Percentiles rank a stretch among this genome's conserved stretches.
Evolutionary conservation across 2,329 filamentous ascomycete genomes (phyloP).

Genomic region (Ilyonectria robusta): DNA sequence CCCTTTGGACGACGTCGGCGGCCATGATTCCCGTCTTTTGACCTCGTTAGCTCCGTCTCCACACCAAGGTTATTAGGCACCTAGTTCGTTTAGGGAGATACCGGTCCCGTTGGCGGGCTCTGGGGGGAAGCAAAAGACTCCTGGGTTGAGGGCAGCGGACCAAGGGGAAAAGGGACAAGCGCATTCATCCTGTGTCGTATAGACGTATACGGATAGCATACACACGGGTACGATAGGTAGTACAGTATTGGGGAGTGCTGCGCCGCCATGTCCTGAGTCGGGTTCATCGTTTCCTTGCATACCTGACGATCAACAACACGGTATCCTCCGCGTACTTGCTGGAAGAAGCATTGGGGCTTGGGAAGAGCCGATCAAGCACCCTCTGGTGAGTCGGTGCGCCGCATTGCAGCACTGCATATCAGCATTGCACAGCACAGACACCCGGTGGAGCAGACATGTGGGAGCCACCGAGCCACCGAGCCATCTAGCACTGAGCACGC

Average conservation of each 20-base stretch:
- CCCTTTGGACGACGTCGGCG: neutral
- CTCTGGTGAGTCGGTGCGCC: neutral
- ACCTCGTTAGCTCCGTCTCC: slow-evolving; percentile 12
- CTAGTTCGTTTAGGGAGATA: slow-evolving; percentile 15
- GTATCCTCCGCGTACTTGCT: neutral
- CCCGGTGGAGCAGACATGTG: slow-evolving; percentile 23
- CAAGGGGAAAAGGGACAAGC: slow-evolving; percentile 18
- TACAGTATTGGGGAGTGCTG: neutral
- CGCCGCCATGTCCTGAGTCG: neutral
- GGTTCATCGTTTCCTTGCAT: neutral
- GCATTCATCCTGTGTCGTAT: slow-evolving; percentile 1
- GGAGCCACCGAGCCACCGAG: slow-evolving; percentile 2
- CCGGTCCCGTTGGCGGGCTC: slow-evolving; percentile 6
- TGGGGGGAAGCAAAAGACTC: slow-evolving; percentile 16
- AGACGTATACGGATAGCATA: too few relatives aligned
- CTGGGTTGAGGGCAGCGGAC: slow-evolving; percentile 10
- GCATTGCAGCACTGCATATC: slow-evolving; percentile 21
- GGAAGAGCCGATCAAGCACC: neutral
- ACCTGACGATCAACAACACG: neutral
- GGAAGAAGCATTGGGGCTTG: neutral
- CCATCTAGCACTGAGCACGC: neutral
- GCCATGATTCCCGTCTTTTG: slow-evolving; percentile 18
- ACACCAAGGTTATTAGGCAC: slow-evolving; percentile 12
- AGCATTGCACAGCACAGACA: slow-evolving; percentile 26
- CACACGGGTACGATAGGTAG: too few relatives aligned